phyloP scores from a whole-genome alignment of 1,284 basidiomycete species.

The Neolentinus lepideus region DNA sequence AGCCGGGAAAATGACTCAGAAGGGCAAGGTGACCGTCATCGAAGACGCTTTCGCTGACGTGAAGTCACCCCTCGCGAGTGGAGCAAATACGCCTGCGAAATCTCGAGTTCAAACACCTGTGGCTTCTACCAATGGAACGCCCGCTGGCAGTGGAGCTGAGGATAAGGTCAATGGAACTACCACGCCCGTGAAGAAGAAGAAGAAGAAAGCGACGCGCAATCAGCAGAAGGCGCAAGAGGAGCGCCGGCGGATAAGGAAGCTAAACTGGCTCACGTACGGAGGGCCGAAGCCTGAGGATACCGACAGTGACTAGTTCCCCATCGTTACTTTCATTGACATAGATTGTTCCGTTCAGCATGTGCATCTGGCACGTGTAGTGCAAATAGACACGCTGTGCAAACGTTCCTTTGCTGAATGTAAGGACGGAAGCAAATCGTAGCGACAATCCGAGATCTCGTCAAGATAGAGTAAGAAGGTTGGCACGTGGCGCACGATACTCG shows the following conservation, averaged over 20 bases:
- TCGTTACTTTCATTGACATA: neutral
- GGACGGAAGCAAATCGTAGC: neutral
- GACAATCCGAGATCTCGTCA: neutral
- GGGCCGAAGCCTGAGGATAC: constrained; percentile 77
- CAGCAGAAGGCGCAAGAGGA: constrained; percentile 87
- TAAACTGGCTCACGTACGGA: constrained; percentile 81
- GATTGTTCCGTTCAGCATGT: neutral
- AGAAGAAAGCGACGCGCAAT: constrained; percentile 90
- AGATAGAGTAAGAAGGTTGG: neutral
- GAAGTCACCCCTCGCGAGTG: constrained; percentile 64
- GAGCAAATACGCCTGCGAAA: constrained; percentile 57
- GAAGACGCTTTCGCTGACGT: constrained; percentile 66
- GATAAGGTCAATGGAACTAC: constrained; percentile 33
- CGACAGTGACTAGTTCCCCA: constrained; percentile 44
- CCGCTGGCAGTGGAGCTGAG: constrained; percentile 68
- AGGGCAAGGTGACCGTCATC: constrained; percentile 81
- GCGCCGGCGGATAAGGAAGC: constrained; percentile 69
- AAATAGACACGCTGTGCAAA: neutral
- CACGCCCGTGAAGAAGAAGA: constrained; percentile 70
- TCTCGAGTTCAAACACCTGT: constrained; percentile 60
- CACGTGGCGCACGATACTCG: neutral
- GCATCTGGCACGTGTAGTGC: neutral
- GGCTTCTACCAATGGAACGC: constrained; percentile 57
- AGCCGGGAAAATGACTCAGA: constrained; percentile 73
- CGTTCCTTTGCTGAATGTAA: neutral